Percentiles rank a stretch among this genome's conserved stretches.
Evolutionary conservation across 169 alveolate genomes (phyloP).

Genomic region (Cryptosporidium felis): DNA sequence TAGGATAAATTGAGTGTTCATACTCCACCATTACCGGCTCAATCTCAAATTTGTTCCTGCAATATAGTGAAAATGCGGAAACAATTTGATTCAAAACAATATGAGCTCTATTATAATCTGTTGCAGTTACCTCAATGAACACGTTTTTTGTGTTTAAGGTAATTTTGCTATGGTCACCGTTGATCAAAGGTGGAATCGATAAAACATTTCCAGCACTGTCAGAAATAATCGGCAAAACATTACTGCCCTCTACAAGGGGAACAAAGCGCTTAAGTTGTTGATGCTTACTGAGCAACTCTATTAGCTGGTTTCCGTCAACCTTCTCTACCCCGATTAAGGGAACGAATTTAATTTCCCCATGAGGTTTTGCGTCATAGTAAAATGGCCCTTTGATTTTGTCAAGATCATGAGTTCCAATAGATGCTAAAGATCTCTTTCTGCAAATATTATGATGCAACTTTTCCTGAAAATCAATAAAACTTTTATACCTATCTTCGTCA

Average conservation of each 20-base stretch:
- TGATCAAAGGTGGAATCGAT: slow-evolving; percentile 98
- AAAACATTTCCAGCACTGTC: slow-evolving; percentile 91
- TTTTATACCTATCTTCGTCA: slow-evolving; percentile 86
- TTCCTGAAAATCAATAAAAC: slow-evolving; percentile 96
- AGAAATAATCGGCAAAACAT: slow-evolving; percentile 89
- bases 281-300: slow-evolving; percentile 82
- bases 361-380: slow-evolving; percentile 86
- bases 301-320: slow-evolving; percentile 83
- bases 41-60: slow-evolving; percentile 77
- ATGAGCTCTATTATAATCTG: slow-evolving; percentile 79
- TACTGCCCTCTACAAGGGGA: slow-evolving; percentile 86
- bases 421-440: slow-evolving; percentile 84
- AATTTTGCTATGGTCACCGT: slow-evolving; percentile 94
- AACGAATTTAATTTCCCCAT: slow-evolving; percentile 87
- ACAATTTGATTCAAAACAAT: slow-evolving; percentile 78
- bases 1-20: slow-evolving; percentile 28
- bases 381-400: slow-evolving; percentile 87
- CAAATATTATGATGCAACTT: slow-evolving; percentile 97
- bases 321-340: slow-evolving; percentile 90
- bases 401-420: slow-evolving; percentile 92
- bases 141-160: slow-evolving; percentile 92
- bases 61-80: slow-evolving; percentile 84
- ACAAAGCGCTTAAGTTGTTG: slow-evolving; percentile 87
- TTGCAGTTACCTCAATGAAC: slow-evolving; percentile 95
- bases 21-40: slow-evolving; percentile 84